Base-by-base conservation (phyloP, 371 early-diverging fungal genomes). In the Lichtheimia corymbifera region DNA sequence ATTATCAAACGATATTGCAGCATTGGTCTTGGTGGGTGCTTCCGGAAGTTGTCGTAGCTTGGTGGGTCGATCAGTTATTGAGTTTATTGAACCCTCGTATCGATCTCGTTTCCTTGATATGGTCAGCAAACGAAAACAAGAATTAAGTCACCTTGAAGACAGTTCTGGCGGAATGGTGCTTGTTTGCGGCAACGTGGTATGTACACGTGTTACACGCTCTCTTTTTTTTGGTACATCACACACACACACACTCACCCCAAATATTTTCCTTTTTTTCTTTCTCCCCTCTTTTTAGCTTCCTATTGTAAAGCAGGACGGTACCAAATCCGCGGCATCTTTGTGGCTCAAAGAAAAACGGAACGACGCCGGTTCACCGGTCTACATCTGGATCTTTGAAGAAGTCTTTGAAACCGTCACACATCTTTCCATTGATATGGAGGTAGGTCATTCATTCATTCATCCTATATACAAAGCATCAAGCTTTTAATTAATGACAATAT, bases 381-480 rank as follows among this genome's bases (percentile, higher is more conserved):
- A 81, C 51, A 89, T 89, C 15, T 89, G 89, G 89, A 86, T 89
- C 17, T 84, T 89, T 70, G 88, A 89, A 71, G 86, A 85, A 62
- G 87, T 87, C 25, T 78, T 83, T 51, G 88, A 87, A 64, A 79
- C 74, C 3, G 72, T 79, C 7, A 79, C 82, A 13, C 67, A 67
- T 42, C 53, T 76, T 15, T 52, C 64, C 20, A 66, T 76, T 2
- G 66, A 72, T 61, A 51, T 60, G 22, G 45, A 74, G 57, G 77
- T 77, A 68, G 53, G 17, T 51, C 28, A 24, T 30, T 24, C 25
- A 51, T 51, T 20, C 52, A 22, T 22, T 22, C 22, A 22, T 22
- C 22, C 22, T 22, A 22, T 22, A 22, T 22, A 22, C 22, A n/a
- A n/a, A n/a, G n/a, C n/a, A n/a, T n/a, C n/a, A n/a, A n/a, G n/a